Evolutionary conservation across 2,329 filamentous ascomycete genomes (phyloP), one percentile per base, ranked within the genome.

Genomic region (Colletotrichum endophyticum): DNA sequence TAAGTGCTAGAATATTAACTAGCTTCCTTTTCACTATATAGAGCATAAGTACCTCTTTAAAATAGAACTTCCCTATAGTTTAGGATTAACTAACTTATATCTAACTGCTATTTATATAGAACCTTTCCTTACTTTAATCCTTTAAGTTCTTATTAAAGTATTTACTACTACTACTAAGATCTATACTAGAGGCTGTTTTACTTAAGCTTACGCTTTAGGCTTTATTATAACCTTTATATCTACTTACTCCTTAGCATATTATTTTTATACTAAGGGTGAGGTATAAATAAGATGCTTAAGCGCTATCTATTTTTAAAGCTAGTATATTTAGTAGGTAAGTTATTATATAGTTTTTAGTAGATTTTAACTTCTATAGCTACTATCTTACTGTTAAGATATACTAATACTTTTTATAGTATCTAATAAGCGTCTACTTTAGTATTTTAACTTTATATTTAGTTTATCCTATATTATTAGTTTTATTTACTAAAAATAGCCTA

Each of bases 371-470:
- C 4, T 27, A 27, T 27, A 27, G 27, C 27, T 27, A 27, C 27
- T 27, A 27, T 27, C 27, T 6, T 27, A 27, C 27, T 27, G 6
- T 27, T 5, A 27, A 27, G 4, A 27, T 27, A 27, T 27, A 27
- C 4, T 27, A 27, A 27, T 5, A 27, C 27, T 6, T 27, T 27
- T 27, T 27, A 27, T 27, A 27, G 4, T 27, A 27, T 27, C 27
- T 82, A 82, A 82, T 81, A 85, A 81, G 83, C 27, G 4, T 27
- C 4, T 86, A 82, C 86, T 82, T 84, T 86, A 80, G 85, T 85
- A 86, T 80, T 86, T 85, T 85, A 85, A 85, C 81, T 78, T 80
- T 81, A 77, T 80, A 80, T 85, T 84, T 80, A 81, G 81, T 85
- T 84, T 82, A 85, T 84, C 27, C 27, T 27, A 27, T 5, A 27